Percentiles rank a stretch among this genome's conserved stretches.
These are phyloP conservation scores for Trichoderma endophyticum DNA, from an alignment of 2,329 filamentous ascomycete genomes.

Conservation along the genomic window DNA sequence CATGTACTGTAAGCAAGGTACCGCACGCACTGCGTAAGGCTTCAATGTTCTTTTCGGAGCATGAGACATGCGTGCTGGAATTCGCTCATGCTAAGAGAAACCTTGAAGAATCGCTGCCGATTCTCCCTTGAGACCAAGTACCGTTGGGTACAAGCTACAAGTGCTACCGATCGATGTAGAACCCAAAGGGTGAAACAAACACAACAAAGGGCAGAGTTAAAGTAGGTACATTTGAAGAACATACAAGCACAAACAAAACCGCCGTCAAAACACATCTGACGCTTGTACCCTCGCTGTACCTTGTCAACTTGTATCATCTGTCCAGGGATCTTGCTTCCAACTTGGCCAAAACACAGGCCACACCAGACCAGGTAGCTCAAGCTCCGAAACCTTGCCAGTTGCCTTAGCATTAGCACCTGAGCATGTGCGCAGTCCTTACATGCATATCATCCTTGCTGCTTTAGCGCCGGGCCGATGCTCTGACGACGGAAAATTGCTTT, in stretches of 20 bases:
- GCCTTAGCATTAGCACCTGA: not conserved
- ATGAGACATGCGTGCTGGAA: not conserved
- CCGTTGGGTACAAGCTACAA: not conserved
- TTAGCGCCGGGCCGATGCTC: not conserved
- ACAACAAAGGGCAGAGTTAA: not conserved
- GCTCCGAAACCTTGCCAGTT: not conserved
- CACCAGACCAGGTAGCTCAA: not conserved
- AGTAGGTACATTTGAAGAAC: not conserved
- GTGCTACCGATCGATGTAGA: not conserved
- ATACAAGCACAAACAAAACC: not conserved
- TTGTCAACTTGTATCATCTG: not conserved
- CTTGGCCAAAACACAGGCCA: not conserved
- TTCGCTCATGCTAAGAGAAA: not conserved
- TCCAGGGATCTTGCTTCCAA: not conserved
- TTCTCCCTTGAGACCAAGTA: not conserved
- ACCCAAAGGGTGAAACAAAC: not conserved
- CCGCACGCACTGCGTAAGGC: not conserved
- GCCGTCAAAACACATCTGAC: not conserved
- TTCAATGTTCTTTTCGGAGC: not conserved
- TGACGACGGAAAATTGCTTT: not conserved
- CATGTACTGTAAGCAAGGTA: not conserved
- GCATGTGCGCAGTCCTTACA: conserved; percentile 3
- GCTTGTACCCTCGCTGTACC: not conserved
- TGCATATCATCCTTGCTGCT: conserved; percentile 17
- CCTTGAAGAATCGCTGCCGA: not conserved